phyloP scores from a whole-genome alignment of 768 basidiomycete species.

The Aureoboletus auriporus region DNA sequence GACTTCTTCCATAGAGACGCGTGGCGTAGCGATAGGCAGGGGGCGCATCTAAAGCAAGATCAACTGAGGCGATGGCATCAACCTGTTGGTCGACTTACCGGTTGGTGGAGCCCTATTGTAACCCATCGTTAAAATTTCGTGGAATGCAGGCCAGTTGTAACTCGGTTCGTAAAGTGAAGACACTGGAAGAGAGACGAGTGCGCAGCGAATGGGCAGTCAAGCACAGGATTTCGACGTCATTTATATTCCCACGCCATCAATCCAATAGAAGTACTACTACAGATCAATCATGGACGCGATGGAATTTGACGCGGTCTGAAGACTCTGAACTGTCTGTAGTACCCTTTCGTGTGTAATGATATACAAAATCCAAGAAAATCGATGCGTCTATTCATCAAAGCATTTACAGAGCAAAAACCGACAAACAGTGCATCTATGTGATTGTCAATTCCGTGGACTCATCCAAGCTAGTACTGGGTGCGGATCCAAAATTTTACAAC shows the following conservation, averaged over 20 bases:
- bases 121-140: constrained; percentile 13
- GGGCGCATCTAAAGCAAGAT: constrained; percentile 33
- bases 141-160: neutral
- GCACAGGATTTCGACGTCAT: constrained; percentile 18
- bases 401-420: neutral
- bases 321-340: too few species aligned
- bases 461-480: neutral
- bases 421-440: neutral
- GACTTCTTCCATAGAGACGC: constrained; percentile 50
- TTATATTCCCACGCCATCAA: constrained; percentile 18
- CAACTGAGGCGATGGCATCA: neutral
- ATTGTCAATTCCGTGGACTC: neutral
- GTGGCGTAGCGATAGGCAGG: constrained; percentile 59
- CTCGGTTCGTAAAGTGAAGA: constrained; percentile 1
- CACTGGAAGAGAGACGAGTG: neutral
- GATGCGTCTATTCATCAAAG: neutral
- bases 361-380: too few species aligned
- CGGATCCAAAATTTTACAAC: neutral
- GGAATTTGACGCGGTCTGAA: too few species aligned
- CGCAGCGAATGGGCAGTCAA: neutral
- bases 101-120: constrained; percentile 8
- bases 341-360: too few species aligned
- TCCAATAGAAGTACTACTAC: too few species aligned
- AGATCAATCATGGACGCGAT: too few species aligned
- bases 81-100: constrained; percentile 5